Evolutionary conservation across 1,139 yeast species (phyloP).

Genomic region (Lodderomyces metapsilosis): DNA sequence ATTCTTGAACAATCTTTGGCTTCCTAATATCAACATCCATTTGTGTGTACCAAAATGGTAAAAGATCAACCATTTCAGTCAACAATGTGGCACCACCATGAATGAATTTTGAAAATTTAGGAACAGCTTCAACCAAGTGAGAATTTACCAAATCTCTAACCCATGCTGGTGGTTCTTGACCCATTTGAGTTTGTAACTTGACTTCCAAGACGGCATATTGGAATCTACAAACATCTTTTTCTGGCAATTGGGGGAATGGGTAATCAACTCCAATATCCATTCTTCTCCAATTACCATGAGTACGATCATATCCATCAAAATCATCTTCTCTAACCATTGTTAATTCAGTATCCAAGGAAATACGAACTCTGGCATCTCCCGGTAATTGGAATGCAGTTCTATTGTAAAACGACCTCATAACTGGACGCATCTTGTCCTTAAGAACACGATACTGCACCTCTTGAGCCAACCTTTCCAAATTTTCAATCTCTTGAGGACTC

Average conservation of each 20-base stretch:
- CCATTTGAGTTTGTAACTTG: constrained; percentile 93
- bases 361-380: constrained; percentile 98
- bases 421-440: constrained; percentile 85
- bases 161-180: constrained; percentile 99
- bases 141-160: constrained; percentile 87
- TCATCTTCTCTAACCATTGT: constrained; percentile 96
- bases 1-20: constrained; percentile 66
- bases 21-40: constrained; percentile 94
- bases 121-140: constrained; percentile 96
- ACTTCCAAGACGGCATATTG: constrained; percentile 98
- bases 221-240: constrained; percentile 82
- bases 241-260: constrained; percentile 86
- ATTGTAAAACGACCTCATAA: constrained; percentile 91
- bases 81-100: constrained; percentile 91
- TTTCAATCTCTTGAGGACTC: constrained; percentile 81
- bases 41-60: constrained; percentile 98
- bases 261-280: constrained; percentile 97
- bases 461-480: constrained; percentile 84
- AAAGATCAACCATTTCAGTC: constrained; percentile 75
- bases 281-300: constrained; percentile 94
- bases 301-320: constrained; percentile 89
- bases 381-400: constrained; percentile 99
- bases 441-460: constrained; percentile 90
- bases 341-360: constrained; percentile 92
- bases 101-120: constrained; percentile 93